Percentiles rank a stretch among this genome's conserved stretches.
These are phyloP conservation scores for Populus hybrid DNA, from an alignment of 441 rosid genomes.

Conservation along the genomic window DNA sequence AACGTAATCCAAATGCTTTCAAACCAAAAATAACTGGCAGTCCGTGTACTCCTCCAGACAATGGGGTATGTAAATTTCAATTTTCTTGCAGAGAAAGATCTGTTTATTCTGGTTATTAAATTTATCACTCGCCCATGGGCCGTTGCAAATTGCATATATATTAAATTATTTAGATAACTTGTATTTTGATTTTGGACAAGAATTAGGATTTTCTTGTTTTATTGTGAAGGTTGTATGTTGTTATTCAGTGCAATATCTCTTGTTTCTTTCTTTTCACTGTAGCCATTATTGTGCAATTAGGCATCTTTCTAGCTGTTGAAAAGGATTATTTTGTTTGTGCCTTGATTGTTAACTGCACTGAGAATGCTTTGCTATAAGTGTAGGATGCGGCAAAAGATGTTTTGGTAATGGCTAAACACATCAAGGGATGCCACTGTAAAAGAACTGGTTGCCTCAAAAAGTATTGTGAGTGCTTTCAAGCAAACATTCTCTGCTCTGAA, in stretches of 20 bases:
- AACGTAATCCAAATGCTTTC: slow-evolving; percentile 61
- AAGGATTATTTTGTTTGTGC: background rate
- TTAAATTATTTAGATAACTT: background rate
- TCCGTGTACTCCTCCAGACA: slow-evolving; percentile 23
- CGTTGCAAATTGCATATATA: background rate
- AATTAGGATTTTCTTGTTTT: background rate
- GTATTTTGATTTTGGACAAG: background rate
- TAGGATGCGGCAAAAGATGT: slow-evolving; percentile 34
- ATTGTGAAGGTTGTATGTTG: background rate
- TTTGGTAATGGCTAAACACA: slow-evolving; percentile 33
- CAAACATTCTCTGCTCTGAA: slow-evolving; percentile 51
- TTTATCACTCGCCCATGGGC: background rate
- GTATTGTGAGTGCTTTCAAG: slow-evolving; percentile 77
- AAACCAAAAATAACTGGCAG: slow-evolving; percentile 34
- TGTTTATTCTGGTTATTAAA: background rate
- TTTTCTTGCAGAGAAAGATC: background rate
- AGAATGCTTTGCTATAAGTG: slow-evolving; percentile 15
- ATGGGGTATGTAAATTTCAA: slow-evolving; percentile 31
- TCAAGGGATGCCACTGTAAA: slow-evolving; percentile 66
- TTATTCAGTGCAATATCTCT: background rate
- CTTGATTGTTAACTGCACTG: background rate
- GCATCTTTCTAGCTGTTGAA: background rate
- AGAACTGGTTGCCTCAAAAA: slow-evolving; percentile 55
- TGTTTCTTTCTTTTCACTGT: background rate
- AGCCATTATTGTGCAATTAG: background rate